A percentile compares a stretch with the other conserved stretches of the same genome.
phyloP scores from a whole-genome alignment of 2,329 filamentous ascomycete genomes.

The Cercospora beticola region DNA sequence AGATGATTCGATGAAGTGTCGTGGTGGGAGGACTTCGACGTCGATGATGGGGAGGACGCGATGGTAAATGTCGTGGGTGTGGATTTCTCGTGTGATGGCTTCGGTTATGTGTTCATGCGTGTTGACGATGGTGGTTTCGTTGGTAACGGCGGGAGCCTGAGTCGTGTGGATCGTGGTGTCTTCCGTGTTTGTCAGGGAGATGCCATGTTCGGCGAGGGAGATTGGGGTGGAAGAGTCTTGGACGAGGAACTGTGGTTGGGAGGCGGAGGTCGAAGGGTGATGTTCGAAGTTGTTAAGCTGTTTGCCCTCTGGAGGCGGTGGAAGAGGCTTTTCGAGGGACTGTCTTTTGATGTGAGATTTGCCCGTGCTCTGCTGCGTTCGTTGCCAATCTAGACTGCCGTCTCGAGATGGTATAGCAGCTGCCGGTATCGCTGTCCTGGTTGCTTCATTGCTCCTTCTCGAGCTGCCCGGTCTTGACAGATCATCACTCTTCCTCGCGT shows the following conservation, averaged over 20 bases:
- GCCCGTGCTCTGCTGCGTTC: background rate
- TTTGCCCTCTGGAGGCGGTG: background rate
- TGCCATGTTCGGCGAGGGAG: slow-evolving; percentile 10
- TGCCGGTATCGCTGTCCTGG: background rate
- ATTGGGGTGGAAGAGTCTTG: slow-evolving; percentile 17
- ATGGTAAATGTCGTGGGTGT: slow-evolving; percentile 55
- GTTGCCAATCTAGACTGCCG: background rate
- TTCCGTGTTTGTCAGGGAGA: slow-evolving; percentile 36
- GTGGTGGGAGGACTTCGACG: slow-evolving; percentile 53
- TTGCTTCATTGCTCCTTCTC: slow-evolving; percentile 2
- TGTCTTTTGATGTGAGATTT: background rate
- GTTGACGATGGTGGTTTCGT: slow-evolving; percentile 49
- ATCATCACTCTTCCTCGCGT: slow-evolving; percentile 6
- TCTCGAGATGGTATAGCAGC: slow-evolving; percentile 8
- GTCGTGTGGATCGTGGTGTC: slow-evolving; percentile 39
- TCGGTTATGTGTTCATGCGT: slow-evolving; percentile 51
- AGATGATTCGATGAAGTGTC: slow-evolving; percentile 49
- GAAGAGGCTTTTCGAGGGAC: background rate
- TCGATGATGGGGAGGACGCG: slow-evolving; percentile 55
- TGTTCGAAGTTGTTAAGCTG: background rate
- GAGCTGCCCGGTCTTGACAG: background rate
- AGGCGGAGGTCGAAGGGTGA: background rate
- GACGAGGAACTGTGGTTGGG: slow-evolving; percentile 3
- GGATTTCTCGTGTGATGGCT: slow-evolving; percentile 53
- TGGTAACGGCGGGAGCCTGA: slow-evolving; percentile 49